phyloP scores from a whole-genome alignment of 2,329 filamentous ascomycete genomes.

The Pseudocercospora eumusae region DNA sequence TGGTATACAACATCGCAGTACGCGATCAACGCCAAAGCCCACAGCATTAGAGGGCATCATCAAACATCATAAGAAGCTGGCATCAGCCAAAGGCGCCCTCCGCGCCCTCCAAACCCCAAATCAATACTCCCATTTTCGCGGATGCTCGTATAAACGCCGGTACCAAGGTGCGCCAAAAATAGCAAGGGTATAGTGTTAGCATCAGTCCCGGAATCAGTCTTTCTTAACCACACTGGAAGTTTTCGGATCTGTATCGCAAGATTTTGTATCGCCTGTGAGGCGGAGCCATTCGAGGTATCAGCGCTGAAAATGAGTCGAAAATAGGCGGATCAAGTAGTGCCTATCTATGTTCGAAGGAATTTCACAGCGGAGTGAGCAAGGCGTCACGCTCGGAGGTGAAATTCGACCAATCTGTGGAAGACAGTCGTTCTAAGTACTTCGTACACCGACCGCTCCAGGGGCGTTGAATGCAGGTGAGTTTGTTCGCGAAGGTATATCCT shows the following conservation, averaged over 20 bases:
- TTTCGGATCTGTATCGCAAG: conserved; percentile 10
- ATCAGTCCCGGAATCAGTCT: conserved; percentile 5
- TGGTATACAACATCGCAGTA: not conserved
- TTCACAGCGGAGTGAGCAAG: not conserved
- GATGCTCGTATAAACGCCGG: not conserved
- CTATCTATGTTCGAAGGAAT: not conserved
- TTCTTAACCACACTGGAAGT: conserved; percentile 3
- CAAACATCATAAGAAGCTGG: conserved; percentile 1
- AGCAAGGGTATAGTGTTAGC: conserved; percentile 11
- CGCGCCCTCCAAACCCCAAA: not conserved
- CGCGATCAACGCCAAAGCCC: not conserved
- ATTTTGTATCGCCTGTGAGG: not conserved
- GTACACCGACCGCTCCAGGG: conserved; percentile 26
- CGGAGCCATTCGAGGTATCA: not conserved
- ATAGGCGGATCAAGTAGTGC: not conserved
- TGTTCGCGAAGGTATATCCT: conserved; percentile 26
- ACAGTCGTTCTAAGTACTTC: conserved; percentile 17
- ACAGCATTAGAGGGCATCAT: not conserved
- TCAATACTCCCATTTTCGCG: not conserved
- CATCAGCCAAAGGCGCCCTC: not conserved
- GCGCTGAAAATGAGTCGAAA: not conserved
- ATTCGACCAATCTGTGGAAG: not conserved
- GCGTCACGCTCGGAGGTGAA: not conserved
- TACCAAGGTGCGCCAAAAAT: not conserved
- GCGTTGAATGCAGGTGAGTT: conserved; percentile 25